Conservation (phyloP, 164 flowering plant genomes). For the Stephania japonica region DNA sequence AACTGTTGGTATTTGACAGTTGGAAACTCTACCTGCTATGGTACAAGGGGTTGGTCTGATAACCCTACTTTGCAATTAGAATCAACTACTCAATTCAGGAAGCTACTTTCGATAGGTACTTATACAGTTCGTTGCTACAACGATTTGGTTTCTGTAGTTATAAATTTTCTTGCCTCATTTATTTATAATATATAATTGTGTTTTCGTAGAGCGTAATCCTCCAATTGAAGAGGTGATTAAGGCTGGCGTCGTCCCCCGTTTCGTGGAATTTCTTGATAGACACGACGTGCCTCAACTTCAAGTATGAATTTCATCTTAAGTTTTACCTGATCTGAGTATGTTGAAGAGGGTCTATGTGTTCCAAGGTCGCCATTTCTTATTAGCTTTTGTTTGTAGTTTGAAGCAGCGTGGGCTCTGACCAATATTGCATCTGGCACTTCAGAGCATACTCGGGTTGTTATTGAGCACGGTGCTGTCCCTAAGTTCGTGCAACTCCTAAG, state of each 20-base stretch:
- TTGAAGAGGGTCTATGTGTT: not conserved
- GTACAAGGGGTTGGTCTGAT: conserved; percentile 73
- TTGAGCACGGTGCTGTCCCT: conserved; percentile 86
- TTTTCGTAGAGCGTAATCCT: conserved; percentile 60
- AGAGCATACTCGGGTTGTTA: conserved; percentile 75
- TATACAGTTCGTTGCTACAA: not conserved
- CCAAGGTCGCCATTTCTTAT: not conserved
- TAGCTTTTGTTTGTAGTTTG: conserved; percentile 45
- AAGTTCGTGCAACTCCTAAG: conserved; percentile 71
- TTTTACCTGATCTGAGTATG: not conserved
- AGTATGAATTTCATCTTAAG: conserved; percentile 26
- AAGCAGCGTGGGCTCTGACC: conserved; percentile 96
- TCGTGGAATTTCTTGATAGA: conserved; percentile 71
- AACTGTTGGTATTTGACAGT: conserved; percentile 26
- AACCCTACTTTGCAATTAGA: conserved; percentile 58
- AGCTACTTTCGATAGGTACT: conserved; percentile 72
- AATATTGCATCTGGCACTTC: conserved; percentile 94
- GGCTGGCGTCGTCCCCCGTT: conserved; percentile 74
- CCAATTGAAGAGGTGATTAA: conserved; percentile 87
- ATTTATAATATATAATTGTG: not conserved
- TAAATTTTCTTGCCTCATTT: conserved; percentile 1
- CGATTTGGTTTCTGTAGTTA: not conserved
- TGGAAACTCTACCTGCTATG: conserved; percentile 67
- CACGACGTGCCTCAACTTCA: conserved; percentile 70
- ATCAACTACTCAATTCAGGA: conserved; percentile 73